Evolutionary conservation across 331 rosid species (phyloP).

Genomic region (Arachis monticola): DNA sequence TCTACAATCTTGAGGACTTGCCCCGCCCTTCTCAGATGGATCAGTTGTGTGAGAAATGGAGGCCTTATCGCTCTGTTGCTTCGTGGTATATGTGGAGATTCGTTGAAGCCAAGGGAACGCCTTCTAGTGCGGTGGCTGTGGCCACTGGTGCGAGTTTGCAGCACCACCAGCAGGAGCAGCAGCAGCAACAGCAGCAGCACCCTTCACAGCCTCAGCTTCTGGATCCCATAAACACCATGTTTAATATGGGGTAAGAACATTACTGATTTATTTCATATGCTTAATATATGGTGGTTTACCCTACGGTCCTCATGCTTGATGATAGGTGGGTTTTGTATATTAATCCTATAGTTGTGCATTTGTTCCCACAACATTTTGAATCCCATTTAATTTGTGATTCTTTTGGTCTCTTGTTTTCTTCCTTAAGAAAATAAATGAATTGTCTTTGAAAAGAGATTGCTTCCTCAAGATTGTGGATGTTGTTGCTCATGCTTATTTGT

Average conservation of each 20-base stretch:
- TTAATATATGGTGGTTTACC: constrained; percentile 14
- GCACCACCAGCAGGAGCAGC: constrained; percentile 58
- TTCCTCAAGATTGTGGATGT: background rate
- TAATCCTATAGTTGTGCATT: background rate
- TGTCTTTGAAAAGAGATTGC: background rate
- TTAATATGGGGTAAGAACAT: constrained; percentile 77
- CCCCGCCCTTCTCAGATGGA: constrained; percentile 99
- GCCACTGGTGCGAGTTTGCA: constrained; percentile 72
- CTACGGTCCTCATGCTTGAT: background rate
- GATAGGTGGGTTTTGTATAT: constrained; percentile 8
- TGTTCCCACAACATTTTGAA: background rate
- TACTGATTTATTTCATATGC: background rate
- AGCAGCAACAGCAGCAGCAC: constrained; percentile 54
- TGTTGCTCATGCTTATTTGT: constrained; percentile 12
- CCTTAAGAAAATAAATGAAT: constrained; percentile 12
- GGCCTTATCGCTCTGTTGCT: constrained; percentile 96
- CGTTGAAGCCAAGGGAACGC: constrained; percentile 85
- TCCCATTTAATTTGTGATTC: background rate
- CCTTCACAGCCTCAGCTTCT: constrained; percentile 79
- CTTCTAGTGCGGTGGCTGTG: constrained; percentile 82
- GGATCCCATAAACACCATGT: constrained; percentile 88
- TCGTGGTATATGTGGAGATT: constrained; percentile 98
- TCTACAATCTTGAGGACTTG: constrained; percentile 78
- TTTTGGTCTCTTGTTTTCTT: background rate
- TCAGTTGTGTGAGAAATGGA: constrained; percentile 92